phyloP scores from a whole-genome alignment of 202 grass and related monocot species.

The Zoysia matrella region DNA sequence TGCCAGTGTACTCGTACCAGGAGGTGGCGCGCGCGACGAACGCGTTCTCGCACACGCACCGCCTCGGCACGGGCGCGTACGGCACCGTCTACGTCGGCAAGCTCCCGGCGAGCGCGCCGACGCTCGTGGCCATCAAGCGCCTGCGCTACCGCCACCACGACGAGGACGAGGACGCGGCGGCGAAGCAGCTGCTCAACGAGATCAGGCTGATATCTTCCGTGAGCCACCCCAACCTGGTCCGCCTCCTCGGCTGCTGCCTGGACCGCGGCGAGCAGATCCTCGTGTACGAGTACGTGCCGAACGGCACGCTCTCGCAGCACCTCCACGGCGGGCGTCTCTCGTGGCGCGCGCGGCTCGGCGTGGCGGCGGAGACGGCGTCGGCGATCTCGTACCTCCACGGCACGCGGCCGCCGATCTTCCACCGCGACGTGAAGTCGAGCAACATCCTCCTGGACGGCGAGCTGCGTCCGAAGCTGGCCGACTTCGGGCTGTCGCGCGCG shows the following conservation, averaged over 20 bases:
- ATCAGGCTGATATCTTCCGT: conserved; percentile 89
- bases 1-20: conserved; percentile 75
- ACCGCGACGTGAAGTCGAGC: conserved; percentile 93
- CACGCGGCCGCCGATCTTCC: conserved; percentile 78
- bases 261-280: conserved; percentile 90
- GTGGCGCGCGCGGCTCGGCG: conserved; percentile 64
- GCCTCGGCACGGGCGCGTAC: conserved; percentile 78
- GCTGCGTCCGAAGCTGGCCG: conserved; percentile 75
- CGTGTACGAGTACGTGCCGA: conserved; percentile 90
- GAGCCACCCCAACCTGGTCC: conserved; percentile 82
- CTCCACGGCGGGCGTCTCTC: conserved; percentile 42
- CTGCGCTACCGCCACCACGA: conserved; percentile 49
- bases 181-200: conserved; percentile 66
- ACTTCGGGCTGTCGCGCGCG: conserved; percentile 80
- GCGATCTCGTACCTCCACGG: conserved; percentile 80
- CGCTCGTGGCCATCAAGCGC: conserved; percentile 84
- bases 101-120: conserved; percentile 40
- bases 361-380: conserved; percentile 64
- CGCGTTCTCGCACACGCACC: conserved; percentile 74
- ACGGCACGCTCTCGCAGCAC: conserved; percentile 81
- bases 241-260: conserved; percentile 90
- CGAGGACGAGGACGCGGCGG: conserved; percentile 25
- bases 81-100: conserved; percentile 93
- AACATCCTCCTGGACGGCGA: conserved; percentile 80
- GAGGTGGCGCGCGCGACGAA: conserved; percentile 76